Percentiles rank a stretch among this genome's conserved stretches.
These are phyloP conservation scores for Sanguinoderma infundibulare DNA, from an alignment of 1,284 basidiomycete genomes.

Conservation along the genomic window DNA sequence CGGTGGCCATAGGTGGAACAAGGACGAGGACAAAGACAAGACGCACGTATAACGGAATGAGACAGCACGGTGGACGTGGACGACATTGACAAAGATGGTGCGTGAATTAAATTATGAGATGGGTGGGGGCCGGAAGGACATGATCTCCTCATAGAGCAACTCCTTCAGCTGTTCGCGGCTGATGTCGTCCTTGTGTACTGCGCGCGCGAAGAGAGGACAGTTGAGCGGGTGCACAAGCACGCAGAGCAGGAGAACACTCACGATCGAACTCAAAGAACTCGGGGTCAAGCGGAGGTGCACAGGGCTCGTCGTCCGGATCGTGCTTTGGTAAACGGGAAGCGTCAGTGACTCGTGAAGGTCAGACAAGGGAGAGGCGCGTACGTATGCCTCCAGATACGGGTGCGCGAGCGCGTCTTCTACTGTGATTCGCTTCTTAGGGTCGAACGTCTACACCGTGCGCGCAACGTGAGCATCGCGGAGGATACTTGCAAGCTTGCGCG, in stretches of 20 bases:
- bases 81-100: not conserved
- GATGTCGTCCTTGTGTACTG: conserved; percentile 93
- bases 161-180: conserved; percentile 82
- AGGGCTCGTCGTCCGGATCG: conserved; percentile 93
- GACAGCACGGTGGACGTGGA: conserved; percentile 12
- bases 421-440: conserved; percentile 92
- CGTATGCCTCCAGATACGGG: conserved; percentile 91
- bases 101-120: conserved; percentile 44
- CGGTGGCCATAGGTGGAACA: no score
- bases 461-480: no score
- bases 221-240: not conserved
- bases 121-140: conserved; percentile 75
- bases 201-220: not conserved
- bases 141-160: conserved; percentile 72
- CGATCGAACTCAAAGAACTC: conserved; percentile 94
- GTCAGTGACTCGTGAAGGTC: conserved; percentile 1
- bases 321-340: conserved; percentile 53
- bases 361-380: conserved; percentile 42
- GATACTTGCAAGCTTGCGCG: not conserved
- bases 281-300: conserved; percentile 87
- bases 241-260: conserved; percentile 30
- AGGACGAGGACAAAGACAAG: not conserved
- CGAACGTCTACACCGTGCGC: conserved; percentile 66
- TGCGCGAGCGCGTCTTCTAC: conserved; percentile 92
- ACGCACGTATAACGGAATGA: conserved; percentile 16